A percentile compares a stretch with the other conserved stretches of the same genome.
phyloP scores from a whole-genome alignment of 768 basidiomycete genomes.

The Lactarius vividus region DNA sequence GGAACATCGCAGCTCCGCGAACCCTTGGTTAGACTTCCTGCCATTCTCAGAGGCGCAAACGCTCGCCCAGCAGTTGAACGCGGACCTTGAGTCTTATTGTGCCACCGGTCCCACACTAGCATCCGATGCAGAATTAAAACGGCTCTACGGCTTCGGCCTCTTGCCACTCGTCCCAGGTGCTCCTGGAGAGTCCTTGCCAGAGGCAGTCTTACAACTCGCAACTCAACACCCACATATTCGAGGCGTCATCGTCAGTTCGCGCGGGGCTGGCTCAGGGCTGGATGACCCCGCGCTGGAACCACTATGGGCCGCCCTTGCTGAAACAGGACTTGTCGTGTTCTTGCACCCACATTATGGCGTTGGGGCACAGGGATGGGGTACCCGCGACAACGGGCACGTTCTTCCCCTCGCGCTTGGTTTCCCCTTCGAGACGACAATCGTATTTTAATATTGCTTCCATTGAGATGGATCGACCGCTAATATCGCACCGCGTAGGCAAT shows the following conservation, averaged over 20 bases:
- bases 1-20: constrained; percentile 60
- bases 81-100: constrained; percentile 78
- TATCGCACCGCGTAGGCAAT: constrained; percentile 45
- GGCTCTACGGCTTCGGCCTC: constrained; percentile 81
- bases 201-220: constrained; percentile 65
- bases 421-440: constrained; percentile 87
- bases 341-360: constrained; percentile 87
- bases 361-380: constrained; percentile 69
- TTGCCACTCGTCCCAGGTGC: constrained; percentile 77
- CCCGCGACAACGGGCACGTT: constrained; percentile 80
- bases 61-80: constrained; percentile 70
- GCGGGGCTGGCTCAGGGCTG: constrained; percentile 72
- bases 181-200: constrained; percentile 52
- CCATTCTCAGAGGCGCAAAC: constrained; percentile 59
- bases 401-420: constrained; percentile 85
- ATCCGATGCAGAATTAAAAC: constrained; percentile 44
- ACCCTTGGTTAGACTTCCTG: constrained; percentile 91
- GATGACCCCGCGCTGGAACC: constrained; percentile 78
- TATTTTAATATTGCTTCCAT: constrained; percentile 33
- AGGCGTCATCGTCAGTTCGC: constrained; percentile 79
- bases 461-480: not conserved
- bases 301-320: constrained; percentile 76
- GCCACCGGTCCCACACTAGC: constrained; percentile 52
- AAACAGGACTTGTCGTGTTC: constrained; percentile 71
- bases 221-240: constrained; percentile 58